phyloP scores from a whole-genome alignment of 352 stramenopile species.

The Globisporangium solare region DNA sequence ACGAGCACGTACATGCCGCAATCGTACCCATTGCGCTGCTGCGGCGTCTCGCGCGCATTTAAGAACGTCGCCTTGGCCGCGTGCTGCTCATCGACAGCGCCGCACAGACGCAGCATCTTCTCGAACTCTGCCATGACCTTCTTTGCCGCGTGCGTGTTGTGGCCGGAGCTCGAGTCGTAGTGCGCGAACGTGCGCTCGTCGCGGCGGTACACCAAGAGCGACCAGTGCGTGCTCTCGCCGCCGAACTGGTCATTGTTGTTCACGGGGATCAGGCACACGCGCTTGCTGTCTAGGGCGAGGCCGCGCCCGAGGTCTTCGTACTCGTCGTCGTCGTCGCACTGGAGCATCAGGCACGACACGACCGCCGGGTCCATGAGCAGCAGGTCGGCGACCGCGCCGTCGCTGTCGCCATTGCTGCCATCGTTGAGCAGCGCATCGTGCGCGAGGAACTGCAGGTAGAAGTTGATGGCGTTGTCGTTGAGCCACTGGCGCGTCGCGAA shows the following conservation, averaged over 20 bases:
- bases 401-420: no score
- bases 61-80: constrained; percentile 12
- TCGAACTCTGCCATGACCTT: constrained; percentile 40
- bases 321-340: constrained; percentile 82
- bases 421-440: constrained; percentile 42
- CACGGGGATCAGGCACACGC: constrained; percentile 60
- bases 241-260: constrained; percentile 62
- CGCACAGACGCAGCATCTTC: constrained; percentile 24
- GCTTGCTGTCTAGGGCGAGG: constrained; percentile 27
- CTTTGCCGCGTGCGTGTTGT: constrained; percentile 48
- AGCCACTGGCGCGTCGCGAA: constrained; percentile 62
- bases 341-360: constrained; percentile 74
- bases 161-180: constrained; percentile 67
- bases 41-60: constrained; percentile 36
- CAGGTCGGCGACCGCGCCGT: constrained; percentile 15
- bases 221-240: constrained; percentile 68
- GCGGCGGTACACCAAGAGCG: constrained; percentile 47
- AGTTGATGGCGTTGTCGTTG: constrained; percentile 83
- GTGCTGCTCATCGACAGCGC: background rate
- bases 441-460: constrained; percentile 67
- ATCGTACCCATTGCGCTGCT: constrained; percentile 79
- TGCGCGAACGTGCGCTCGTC: constrained; percentile 36
- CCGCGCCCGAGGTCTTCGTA: constrained; percentile 53
- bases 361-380: constrained; percentile 75
- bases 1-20: constrained; percentile 79